A percentile compares a stretch with the other conserved stretches of the same genome.
Evolutionary conservation across 257 asterid species (phyloP).

Genomic region (Mentha longifolia): DNA sequence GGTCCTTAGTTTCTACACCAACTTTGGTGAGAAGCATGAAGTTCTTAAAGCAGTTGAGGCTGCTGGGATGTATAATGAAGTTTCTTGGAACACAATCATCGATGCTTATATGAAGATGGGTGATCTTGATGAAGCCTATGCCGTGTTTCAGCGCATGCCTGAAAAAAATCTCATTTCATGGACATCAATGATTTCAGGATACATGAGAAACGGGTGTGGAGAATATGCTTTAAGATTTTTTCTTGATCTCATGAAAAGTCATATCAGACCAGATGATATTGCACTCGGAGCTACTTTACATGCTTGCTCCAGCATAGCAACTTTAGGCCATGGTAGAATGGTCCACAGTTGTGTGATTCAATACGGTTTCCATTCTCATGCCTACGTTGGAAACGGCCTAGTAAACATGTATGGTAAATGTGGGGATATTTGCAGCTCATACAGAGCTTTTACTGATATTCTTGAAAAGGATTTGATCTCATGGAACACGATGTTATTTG

Average conservation of each 20-base stretch:
- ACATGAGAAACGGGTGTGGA: constrained; percentile 57
- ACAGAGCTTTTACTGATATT: constrained; percentile 46
- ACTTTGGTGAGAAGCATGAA: constrained; percentile 50
- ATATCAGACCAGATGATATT: constrained; percentile 57
- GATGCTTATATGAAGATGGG: constrained; percentile 82
- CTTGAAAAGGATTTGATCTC: constrained; percentile 55
- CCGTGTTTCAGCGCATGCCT: constrained; percentile 46
- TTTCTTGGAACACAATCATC: constrained; percentile 64
- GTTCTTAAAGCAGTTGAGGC: constrained; percentile 49
- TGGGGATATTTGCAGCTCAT: constrained; percentile 56
- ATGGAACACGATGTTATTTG: constrained; percentile 75
- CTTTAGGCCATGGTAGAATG: constrained; percentile 48
- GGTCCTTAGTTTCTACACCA: constrained; percentile 56
- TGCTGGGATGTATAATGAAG: constrained; percentile 42
- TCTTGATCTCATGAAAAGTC: constrained; percentile 40
- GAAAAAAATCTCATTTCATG: constrained; percentile 61
- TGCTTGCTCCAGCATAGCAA: constrained; percentile 64
- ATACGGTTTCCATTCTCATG: constrained; percentile 50
- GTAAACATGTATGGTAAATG: constrained; percentile 73
- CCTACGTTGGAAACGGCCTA: constrained; percentile 56
- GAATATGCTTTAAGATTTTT: constrained; percentile 54
- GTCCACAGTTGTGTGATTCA: constrained; percentile 53
- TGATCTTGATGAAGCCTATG: constrained; percentile 46
- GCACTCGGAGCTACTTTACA: constrained; percentile 73
- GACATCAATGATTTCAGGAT: constrained; percentile 73